Evolutionary conservation across 2,329 filamentous ascomycete genomes (phyloP).

Genomic region (Arachnomyces sp.): DNA sequence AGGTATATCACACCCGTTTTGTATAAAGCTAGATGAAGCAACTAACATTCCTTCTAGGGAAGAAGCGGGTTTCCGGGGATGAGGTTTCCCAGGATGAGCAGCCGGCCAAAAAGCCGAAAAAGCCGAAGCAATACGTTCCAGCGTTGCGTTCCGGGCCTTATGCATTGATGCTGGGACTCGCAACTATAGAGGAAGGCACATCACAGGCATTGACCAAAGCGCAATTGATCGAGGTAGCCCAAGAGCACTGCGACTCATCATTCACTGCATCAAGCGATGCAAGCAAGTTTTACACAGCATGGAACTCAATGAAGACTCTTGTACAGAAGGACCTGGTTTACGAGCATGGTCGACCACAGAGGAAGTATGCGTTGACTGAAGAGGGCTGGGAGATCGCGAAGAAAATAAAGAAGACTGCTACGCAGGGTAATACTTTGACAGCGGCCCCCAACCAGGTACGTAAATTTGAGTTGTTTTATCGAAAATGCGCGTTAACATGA

Average conservation of each 20-base stretch:
- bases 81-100: constrained; percentile 23
- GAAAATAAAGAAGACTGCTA: constrained; percentile 49
- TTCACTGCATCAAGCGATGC: constrained; percentile 61
- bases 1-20: constrained; percentile 21
- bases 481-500: background rate
- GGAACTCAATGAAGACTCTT: constrained; percentile 74
- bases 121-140: constrained; percentile 62
- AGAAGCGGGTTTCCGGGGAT: constrained; percentile 24
- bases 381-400: constrained; percentile 68
- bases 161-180: constrained; percentile 60
- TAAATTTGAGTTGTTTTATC: background rate
- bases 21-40: constrained; percentile 1
- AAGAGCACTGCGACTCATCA: constrained; percentile 64
- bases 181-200: constrained; percentile 49
- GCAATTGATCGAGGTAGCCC: constrained; percentile 59
- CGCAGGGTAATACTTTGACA: constrained; percentile 5
- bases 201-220: constrained; percentile 56
- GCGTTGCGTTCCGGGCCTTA: constrained; percentile 65
- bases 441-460: constrained; percentile 1
- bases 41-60: constrained; percentile 18
- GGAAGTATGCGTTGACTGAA: constrained; percentile 63
- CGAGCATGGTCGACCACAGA: constrained; percentile 58
- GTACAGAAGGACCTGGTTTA: constrained; percentile 64
- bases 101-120: constrained; percentile 47
- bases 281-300: constrained; percentile 67